These are phyloP conservation scores for Macrolepiota fuliginosa DNA, from an alignment of 768 basidiomycete species.

Conservation along the genomic window DNA sequence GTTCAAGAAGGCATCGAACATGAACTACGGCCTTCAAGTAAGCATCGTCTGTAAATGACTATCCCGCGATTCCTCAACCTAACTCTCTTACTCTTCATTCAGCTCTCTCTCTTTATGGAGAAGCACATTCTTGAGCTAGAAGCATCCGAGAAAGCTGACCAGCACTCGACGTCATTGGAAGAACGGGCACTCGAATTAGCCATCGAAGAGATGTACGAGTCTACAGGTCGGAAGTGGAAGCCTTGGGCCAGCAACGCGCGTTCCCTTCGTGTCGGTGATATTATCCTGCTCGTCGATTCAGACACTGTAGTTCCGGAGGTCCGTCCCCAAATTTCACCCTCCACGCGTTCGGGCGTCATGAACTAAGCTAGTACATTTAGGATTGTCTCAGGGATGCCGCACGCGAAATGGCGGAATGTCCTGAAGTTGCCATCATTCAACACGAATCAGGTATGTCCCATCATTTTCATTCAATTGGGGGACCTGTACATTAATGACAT, in stretches of 20 bases:
- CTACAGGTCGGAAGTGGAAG: constrained; percentile 55
- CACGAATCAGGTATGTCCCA: constrained; percentile 69
- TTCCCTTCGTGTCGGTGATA: constrained; percentile 71
- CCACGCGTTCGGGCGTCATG: not conserved
- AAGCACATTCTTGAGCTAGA: constrained; percentile 48
- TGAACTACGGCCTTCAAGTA: constrained; percentile 72
- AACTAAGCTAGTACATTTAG: constrained; percentile 24
- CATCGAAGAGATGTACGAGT: constrained; percentile 67
- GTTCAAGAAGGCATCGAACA: constrained; percentile 91
- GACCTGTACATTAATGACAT: constrained; percentile 7
- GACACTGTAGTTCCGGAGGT: constrained; percentile 79
- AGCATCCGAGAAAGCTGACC: constrained; percentile 32
- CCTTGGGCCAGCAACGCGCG: constrained; percentile 80
- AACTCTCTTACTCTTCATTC: constrained; percentile 20
- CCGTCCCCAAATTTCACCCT: not conserved
- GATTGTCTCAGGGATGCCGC: constrained; percentile 92
- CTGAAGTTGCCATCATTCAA: constrained; percentile 86
- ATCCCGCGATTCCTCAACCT: not conserved
- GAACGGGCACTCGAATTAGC: constrained; percentile 73
- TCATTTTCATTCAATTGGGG: not conserved
- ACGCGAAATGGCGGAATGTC: constrained; percentile 77
- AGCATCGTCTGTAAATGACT: constrained; percentile 8
- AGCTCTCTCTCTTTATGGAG: constrained; percentile 65
- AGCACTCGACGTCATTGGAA: constrained; percentile 50
- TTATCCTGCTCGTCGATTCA: constrained; percentile 82